These are phyloP conservation scores for Viola pubescens DNA, from an alignment of 441 rosid species.

Conservation along the genomic window DNA sequence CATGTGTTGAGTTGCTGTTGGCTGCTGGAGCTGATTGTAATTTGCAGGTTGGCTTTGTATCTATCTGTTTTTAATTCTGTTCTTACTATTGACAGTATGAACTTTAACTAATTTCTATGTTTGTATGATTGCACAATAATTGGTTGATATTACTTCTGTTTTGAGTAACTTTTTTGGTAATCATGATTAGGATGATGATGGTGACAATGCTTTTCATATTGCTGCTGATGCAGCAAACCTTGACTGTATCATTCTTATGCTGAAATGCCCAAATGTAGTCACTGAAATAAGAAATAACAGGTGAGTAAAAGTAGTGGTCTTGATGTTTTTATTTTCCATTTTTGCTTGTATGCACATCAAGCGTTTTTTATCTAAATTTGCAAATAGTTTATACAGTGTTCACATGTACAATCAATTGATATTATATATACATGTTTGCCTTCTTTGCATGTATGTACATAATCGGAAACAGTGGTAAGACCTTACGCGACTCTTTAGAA, in stretches of 20 bases:
- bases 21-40: conserved; percentile 87
- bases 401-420: background rate
- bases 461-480: conserved; percentile 68
- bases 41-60: conserved; percentile 53
- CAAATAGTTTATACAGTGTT: background rate
- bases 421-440: background rate
- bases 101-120: background rate
- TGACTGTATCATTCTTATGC: conserved; percentile 94
- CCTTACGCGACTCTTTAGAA: conserved; percentile 87
- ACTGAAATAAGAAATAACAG: conserved; percentile 90
- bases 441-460: conserved; percentile 8
- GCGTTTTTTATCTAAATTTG: background rate
- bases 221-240: conserved; percentile 98
- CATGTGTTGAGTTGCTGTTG: conserved; percentile 85
- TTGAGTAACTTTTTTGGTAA: background rate
- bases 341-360: conserved; percentile 5
- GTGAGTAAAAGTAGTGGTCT: conserved; percentile 33
- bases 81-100: background rate
- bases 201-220: conserved; percentile 95
- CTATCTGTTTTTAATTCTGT: conserved; percentile 2
- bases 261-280: conserved; percentile 70
- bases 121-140: background rate
- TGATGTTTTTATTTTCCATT: background rate
- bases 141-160: no score
- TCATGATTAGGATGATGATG: conserved; percentile 84